A percentile compares a stretch with the other conserved stretches of the same genome.
Evolutionary conservation across 139 green algal genomes (phyloP).

Genomic region (Coelastrella sp.): DNA sequence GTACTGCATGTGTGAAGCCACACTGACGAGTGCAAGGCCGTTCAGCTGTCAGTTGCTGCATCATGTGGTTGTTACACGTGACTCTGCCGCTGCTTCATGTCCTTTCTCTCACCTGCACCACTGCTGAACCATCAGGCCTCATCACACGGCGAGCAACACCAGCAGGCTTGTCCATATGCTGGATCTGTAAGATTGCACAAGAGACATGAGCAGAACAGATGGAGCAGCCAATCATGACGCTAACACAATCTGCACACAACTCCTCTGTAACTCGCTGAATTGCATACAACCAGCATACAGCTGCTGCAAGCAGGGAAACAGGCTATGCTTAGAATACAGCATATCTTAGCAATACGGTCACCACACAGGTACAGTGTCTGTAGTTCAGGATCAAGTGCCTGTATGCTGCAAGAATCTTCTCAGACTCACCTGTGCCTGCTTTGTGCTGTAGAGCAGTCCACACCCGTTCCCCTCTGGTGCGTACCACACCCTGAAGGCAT

Average conservation of each 20-base stretch:
- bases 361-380: not conserved
- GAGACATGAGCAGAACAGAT: too few species aligned
- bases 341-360: not conserved
- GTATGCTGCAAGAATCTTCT: too few species aligned
- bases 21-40: not conserved
- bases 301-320: too few species aligned
- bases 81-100: not conserved
- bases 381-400: too few species aligned
- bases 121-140: slow-evolving; percentile 7
- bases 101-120: slow-evolving; percentile 18
- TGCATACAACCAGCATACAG: too few species aligned
- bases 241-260: too few species aligned
- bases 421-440: slow-evolving; percentile 45
- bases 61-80: not conserved
- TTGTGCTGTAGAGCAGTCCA: slow-evolving; percentile 42
- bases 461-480: not conserved
- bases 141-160: slow-evolving; percentile 30
- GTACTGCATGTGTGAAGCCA: too few species aligned
- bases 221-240: too few species aligned
- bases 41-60: not conserved
- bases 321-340: too few species aligned
- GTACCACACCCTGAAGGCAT: slow-evolving; percentile 35
- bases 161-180: slow-evolving; percentile 39
- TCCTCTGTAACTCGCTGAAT: too few species aligned
- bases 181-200: not conserved